A percentile compares a stretch with the other conserved stretches of the same genome.
Conservation (phyloP, 139 green algal species). For the Edaphochlamys debaryana region DNA sequence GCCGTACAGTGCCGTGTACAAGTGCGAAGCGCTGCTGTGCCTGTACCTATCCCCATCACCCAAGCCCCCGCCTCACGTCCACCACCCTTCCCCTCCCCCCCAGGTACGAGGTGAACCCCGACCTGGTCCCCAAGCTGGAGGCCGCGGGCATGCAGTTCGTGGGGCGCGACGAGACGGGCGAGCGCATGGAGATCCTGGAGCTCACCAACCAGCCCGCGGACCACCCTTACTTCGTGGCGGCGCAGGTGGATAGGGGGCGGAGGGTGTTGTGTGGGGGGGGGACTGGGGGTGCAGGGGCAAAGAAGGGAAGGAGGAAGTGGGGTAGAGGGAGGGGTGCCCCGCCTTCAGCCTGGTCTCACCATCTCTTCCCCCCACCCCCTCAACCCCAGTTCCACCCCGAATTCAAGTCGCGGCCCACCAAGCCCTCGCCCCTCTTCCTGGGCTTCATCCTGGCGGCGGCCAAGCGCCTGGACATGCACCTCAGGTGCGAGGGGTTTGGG, state of each 20-base stretch:
- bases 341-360: no score
- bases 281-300: neutral
- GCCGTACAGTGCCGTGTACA: no score
- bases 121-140: slow-evolving; percentile 90
- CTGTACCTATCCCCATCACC: no score
- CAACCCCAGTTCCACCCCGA: slow-evolving; percentile 82
- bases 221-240: slow-evolving; percentile 93
- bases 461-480: slow-evolving; percentile 63
- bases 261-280: neutral
- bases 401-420: slow-evolving; percentile 75
- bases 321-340: no score
- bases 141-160: slow-evolving; percentile 88
- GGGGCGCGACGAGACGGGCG: slow-evolving; percentile 89
- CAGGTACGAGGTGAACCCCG: slow-evolving; percentile 96
- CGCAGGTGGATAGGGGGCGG: neutral
- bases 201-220: slow-evolving; percentile 61
- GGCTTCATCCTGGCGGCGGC: slow-evolving; percentile 84
- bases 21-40: no score
- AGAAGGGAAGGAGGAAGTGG: no score
- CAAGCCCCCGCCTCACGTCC: no score
- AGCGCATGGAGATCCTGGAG: slow-evolving; percentile 98
- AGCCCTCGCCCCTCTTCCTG: slow-evolving; percentile 88
- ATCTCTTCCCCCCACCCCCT: no score
- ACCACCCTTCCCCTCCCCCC: no score
- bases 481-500: slow-evolving; percentile 8